Conservation (phyloP, 371 early-diverging fungal species). For the Mucor plumbeus region DNA sequence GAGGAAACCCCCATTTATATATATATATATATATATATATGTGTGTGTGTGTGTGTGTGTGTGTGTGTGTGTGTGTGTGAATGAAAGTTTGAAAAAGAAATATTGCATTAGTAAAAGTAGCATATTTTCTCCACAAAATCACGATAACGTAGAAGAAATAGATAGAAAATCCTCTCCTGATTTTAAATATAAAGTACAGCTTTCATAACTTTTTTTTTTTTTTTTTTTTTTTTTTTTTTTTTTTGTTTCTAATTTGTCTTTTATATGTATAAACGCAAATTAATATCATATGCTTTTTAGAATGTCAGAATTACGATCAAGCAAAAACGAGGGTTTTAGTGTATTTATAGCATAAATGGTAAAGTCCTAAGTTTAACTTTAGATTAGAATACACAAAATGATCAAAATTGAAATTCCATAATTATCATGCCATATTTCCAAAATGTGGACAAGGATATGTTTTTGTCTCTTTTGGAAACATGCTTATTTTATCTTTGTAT, state of each 20-base stretch:
- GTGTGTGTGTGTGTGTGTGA: neutral
- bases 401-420: too few relatives aligned
- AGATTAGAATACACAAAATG: neutral
- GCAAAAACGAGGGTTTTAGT: neutral
- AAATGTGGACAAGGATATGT: neutral
- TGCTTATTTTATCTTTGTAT: neutral
- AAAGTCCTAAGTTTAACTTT: neutral
- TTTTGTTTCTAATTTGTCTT: neutral
- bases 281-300: neutral
- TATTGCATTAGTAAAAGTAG: neutral
- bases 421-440: conserved; percentile 2
- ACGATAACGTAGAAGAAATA: neutral
- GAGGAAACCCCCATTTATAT: neutral
- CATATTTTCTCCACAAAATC: conserved; percentile 2
- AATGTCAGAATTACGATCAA: neutral
- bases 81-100: neutral
- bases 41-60: neutral
- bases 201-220: conserved; percentile 1
- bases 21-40: too few relatives aligned
- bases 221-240: too few relatives aligned
- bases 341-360: neutral
- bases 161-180: conserved; percentile 8
- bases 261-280: neutral
- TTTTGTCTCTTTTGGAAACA: neutral
- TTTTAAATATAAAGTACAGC: neutral